Evolutionary conservation across 2,329 filamentous ascomycete genomes (phyloP).

Genomic region (Aureobasidium sp.): DNA sequence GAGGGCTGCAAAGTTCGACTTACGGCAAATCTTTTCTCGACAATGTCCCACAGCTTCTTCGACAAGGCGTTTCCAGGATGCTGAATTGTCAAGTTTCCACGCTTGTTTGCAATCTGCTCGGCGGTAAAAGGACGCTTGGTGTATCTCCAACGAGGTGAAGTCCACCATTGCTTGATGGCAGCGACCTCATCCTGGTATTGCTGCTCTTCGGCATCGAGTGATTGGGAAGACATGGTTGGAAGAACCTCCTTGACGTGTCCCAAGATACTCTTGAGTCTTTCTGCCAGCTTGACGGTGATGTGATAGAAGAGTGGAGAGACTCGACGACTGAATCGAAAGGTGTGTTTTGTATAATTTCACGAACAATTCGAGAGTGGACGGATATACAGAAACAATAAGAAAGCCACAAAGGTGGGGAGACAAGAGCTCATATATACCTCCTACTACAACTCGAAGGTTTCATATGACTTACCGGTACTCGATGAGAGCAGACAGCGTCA

Average conservation of each 20-base stretch:
- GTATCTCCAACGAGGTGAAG: conserved; percentile 80
- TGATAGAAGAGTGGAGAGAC: background rate
- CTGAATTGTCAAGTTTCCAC: conserved; percentile 81
- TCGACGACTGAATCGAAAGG: background rate
- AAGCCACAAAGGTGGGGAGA: background rate
- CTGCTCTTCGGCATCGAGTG: conserved; percentile 59
- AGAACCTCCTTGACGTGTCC: conserved; percentile 11
- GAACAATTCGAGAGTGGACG: background rate
- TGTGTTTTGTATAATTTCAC: background rate
- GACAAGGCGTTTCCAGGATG: conserved; percentile 84
- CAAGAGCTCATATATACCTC: conserved; percentile 10
- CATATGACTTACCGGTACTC: conserved; percentile 12
- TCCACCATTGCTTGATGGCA: conserved; percentile 91
- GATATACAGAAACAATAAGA: background rate
- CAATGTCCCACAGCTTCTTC: conserved; percentile 90
- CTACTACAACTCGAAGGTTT: background rate
- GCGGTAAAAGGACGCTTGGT: conserved; percentile 91
- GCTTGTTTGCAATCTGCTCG: conserved; percentile 93
- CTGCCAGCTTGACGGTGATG: conserved; percentile 13
- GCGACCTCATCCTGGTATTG: conserved; percentile 76
- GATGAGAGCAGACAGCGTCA: conserved; percentile 5
- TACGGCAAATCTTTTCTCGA: conserved; percentile 82
- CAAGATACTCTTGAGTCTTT: conserved; percentile 15
- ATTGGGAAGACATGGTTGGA: conserved; percentile 9
- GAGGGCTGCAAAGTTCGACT: background rate